These are phyloP conservation scores for Hypoxylon intermedium DNA, from an alignment of 495 filamentous ascomycete genomes.

Conservation along the genomic window DNA sequence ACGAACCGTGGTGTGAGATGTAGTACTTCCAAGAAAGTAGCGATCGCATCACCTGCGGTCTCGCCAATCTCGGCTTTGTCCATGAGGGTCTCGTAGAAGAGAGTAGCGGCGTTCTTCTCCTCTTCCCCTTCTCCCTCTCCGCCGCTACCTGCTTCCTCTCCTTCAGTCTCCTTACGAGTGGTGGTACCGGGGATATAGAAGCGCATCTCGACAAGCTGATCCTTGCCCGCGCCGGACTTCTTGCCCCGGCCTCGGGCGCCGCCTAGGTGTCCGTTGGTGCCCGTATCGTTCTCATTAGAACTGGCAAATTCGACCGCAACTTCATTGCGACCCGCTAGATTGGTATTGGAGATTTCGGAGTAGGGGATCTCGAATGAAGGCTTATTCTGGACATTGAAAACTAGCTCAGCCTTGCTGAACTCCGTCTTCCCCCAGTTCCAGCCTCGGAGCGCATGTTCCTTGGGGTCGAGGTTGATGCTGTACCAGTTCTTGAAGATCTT, in stretches of 20 bases:
- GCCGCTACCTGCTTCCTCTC: constrained; percentile 70
- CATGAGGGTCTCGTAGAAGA: constrained; percentile 97
- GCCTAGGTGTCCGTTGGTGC: constrained; percentile 75
- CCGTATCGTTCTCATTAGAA: constrained; percentile 70
- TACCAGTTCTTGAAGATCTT: constrained; percentile 98
- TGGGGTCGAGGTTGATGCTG: constrained; percentile 85
- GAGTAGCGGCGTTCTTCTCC: constrained; percentile 89
- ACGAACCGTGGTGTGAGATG: constrained; percentile 93
- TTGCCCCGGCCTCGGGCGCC: constrained; percentile 81
- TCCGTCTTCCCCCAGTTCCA: constrained; percentile 99
- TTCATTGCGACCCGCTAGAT: constrained; percentile 96
- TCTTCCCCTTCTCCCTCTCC: constrained; percentile 74
- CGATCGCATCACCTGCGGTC: constrained; percentile 95
- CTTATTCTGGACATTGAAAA: constrained; percentile 96
- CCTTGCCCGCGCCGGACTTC: constrained; percentile 84
- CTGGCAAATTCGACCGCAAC: constrained; percentile 92
- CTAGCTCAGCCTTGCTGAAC: constrained; percentile 91
- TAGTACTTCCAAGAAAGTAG: constrained; percentile 94
- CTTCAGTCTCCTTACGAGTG: constrained; percentile 83
- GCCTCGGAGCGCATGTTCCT: constrained; percentile 92
- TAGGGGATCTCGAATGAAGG: constrained; percentile 98
- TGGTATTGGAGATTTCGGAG: constrained; percentile 96
- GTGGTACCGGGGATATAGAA: constrained; percentile 97
- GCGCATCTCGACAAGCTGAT: constrained; percentile 96
- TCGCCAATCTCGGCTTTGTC: constrained; percentile 99